Percentiles rank a stretch among this genome's conserved stretches.
Evolutionary conservation across 805 yeast genomes (phyloP).

Genomic region (Myxozyma kluyveri): DNA sequence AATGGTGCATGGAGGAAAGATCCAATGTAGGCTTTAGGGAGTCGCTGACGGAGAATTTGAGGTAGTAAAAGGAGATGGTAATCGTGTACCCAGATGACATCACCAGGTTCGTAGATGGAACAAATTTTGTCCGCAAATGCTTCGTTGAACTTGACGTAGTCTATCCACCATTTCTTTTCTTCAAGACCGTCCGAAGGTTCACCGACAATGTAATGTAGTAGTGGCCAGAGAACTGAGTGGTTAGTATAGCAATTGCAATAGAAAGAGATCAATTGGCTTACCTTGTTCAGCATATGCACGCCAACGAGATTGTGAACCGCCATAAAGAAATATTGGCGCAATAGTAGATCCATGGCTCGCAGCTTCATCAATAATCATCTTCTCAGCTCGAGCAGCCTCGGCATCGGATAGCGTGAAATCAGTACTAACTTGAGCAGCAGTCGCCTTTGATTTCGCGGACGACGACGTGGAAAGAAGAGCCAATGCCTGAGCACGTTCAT

Average conservation of each 20-base stretch:
- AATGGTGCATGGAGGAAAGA: conserved; percentile 87
- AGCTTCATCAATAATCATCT: conserved; percentile 41
- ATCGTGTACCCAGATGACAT: conserved; percentile 89
- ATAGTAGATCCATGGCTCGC: conserved; percentile 49
- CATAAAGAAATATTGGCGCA: conserved; percentile 86
- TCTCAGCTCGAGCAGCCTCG: conserved; percentile 46
- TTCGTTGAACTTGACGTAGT: conserved; percentile 86
- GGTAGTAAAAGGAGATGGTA: conserved; percentile 80
- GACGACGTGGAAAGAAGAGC: conserved; percentile 12
- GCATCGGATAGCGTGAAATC: conserved; percentile 63
- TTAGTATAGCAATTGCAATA: not conserved
- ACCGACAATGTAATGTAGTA: conserved; percentile 86
- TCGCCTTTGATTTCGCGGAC: conserved; percentile 7
- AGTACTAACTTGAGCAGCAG: conserved; percentile 39
- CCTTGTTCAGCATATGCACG: conserved; percentile 44
- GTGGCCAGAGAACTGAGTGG: conserved; percentile 68
- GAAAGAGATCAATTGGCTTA: not conserved
- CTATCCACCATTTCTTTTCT: conserved; percentile 76
- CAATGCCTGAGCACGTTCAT: conserved; percentile 17
- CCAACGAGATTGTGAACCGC: conserved; percentile 80
- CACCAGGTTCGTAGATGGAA: conserved; percentile 78
- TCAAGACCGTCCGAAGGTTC: conserved; percentile 70
- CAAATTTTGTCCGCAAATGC: conserved; percentile 79
- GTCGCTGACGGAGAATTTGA: conserved; percentile 72
- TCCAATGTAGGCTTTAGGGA: conserved; percentile 72